A percentile compares a stretch with the other conserved stretches of the same genome.
Evolutionary conservation across 1,284 basidiomycete genomes (phyloP).

Genomic region (Cutaneotrichosporon sp.): DNA sequence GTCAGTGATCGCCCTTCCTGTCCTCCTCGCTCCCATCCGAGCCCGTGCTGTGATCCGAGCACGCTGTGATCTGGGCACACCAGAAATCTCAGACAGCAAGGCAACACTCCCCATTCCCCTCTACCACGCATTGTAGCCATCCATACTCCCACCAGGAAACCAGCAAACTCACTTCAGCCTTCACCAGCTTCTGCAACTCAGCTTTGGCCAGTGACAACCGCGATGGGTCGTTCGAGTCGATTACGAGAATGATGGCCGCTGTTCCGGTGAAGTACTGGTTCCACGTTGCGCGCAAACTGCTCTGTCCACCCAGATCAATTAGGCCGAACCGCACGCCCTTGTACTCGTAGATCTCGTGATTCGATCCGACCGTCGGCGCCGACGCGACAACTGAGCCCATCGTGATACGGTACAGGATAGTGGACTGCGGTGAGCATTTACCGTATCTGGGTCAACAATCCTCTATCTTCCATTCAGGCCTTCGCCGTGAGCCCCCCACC

Average conservation of each 20-base stretch:
- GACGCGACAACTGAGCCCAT: conserved; percentile 53
- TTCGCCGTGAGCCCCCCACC: not conserved
- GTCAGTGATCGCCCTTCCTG: not conserved
- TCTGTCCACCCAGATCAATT: conserved; percentile 53
- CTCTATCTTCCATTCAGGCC: not conserved
- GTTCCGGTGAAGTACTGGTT: conserved; percentile 50
- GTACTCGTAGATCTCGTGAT: conserved; percentile 51
- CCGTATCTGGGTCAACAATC: not conserved
- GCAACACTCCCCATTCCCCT: not conserved
- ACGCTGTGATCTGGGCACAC: no score
- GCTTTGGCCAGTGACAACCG: conserved; percentile 49
- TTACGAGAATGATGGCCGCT: conserved; percentile 52
- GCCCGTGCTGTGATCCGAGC: not conserved
- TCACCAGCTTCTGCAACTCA: conserved; percentile 49
- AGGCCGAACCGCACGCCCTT: conserved; percentile 52
- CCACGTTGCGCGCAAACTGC: conserved; percentile 48
- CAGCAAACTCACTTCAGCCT: conserved; percentile 36
- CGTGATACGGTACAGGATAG: conserved; percentile 53
- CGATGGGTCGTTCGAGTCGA: conserved; percentile 52
- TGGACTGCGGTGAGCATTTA: conserved; percentile 37
- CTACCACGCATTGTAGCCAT: not conserved
- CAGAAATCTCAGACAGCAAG: no score
- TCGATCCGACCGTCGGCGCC: conserved; percentile 52
- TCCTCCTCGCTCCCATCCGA: not conserved
- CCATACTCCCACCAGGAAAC: not conserved